Conservation (phyloP, 768 basidiomycete genomes). For the Kwoniella shandongensis region DNA sequence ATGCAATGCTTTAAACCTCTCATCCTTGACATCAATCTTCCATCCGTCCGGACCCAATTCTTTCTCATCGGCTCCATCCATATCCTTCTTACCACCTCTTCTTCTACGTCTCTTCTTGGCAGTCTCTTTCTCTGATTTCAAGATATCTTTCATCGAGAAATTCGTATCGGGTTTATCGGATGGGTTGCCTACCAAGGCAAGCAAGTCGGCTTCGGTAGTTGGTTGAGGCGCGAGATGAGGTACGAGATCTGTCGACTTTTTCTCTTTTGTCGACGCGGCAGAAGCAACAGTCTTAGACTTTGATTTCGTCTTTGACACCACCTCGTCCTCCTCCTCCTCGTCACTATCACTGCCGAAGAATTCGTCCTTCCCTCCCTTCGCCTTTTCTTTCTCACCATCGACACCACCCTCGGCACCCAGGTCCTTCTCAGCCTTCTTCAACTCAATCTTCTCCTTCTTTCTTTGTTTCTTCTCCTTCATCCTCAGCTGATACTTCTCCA, state of each 20-base stretch:
- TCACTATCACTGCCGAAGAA: conserved; percentile 66
- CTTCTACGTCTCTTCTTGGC: conserved; percentile 57
- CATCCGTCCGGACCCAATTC: conserved; percentile 69
- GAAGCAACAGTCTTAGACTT: too few species aligned
- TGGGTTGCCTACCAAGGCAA: conserved; percentile 29
- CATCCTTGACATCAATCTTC: conserved; percentile 76
- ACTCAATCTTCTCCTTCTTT: conserved; percentile 69
- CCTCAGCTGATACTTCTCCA: conserved; percentile 86
- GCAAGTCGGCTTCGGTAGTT: conserved; percentile 21
- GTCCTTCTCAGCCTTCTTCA: conserved; percentile 37
- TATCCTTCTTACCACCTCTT: conserved; percentile 55
- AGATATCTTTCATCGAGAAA: conserved; percentile 84
- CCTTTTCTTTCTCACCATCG: conserved; percentile 18
- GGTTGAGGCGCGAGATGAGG: not conserved
- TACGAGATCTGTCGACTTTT: not conserved
- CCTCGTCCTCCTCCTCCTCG: conserved; percentile 52
- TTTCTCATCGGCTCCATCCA: conserved; percentile 56
- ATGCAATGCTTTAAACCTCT: conserved; percentile 80
- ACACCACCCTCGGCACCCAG: conserved; percentile 24
- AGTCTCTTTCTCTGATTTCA: conserved; percentile 77
- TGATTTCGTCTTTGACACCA: conserved; percentile 18
- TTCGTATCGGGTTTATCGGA: conserved; percentile 55
- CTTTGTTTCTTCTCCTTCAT: conserved; percentile 83
- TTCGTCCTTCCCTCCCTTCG: conserved; percentile 59
- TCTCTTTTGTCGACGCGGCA: not conserved